phyloP scores from a whole-genome alignment of 306 rosid species.

The Pachyrhizus erosus region DNA sequence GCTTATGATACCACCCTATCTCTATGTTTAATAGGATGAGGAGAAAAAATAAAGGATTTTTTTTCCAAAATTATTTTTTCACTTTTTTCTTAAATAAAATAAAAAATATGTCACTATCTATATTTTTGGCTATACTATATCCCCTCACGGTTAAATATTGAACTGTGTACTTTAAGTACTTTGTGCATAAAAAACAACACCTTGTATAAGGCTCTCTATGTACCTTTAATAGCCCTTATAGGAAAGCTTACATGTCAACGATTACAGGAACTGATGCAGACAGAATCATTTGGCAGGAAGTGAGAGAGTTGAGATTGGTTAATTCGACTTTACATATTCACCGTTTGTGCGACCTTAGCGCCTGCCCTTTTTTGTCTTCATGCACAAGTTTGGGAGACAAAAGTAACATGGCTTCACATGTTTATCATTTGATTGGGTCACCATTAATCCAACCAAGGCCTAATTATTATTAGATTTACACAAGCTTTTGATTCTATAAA shows the following conservation, averaged over 20 bases:
- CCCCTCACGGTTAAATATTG: neutral
- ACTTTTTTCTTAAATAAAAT: too few species aligned
- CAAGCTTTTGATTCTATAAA: too few species aligned
- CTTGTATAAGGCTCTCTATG: neutral
- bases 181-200: slow-evolving; percentile 37
- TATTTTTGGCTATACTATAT: too few species aligned
- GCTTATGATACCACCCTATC: too few species aligned
- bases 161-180: slow-evolving; percentile 26
- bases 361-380: slow-evolving; percentile 45
- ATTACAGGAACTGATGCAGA: slow-evolving; percentile 17
- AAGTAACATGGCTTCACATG: slow-evolving; percentile 75
- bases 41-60: too few species aligned
- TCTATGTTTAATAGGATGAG: too few species aligned
- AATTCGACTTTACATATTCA: slow-evolving; percentile 36
- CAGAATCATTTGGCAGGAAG: slow-evolving; percentile 30
- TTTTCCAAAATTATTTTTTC: too few species aligned
- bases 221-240: neutral
- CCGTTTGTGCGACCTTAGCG: slow-evolving; percentile 41
- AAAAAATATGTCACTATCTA: too few species aligned
- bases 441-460: slow-evolving; percentile 36
- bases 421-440: slow-evolving; percentile 40
- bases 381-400: slow-evolving; percentile 47
- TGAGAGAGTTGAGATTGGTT: slow-evolving; percentile 30
- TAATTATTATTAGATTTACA: too few species aligned
- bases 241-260: slow-evolving; percentile 22